Evolutionary conservation across 495 filamentous ascomycete genomes (phyloP), one percentile per base, ranked within the genome.

Genomic region (Parachaetomium inaequale): DNA sequence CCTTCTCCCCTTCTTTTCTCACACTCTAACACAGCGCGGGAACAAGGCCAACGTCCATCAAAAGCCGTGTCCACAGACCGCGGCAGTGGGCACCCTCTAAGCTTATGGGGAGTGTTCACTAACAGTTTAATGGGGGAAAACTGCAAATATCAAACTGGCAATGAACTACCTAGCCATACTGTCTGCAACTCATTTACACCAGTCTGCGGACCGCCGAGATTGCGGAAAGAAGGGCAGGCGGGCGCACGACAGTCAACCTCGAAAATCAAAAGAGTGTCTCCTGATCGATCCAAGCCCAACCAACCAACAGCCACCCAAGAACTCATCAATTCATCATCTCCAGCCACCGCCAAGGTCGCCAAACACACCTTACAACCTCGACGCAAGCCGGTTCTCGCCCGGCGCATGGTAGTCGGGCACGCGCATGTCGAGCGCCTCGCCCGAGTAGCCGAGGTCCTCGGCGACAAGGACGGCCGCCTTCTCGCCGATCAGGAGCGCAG

Each of bases 401-500:
- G 84, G 83, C 1, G 83, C 84, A 62, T 87, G 74, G 64, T 88
- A 87, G 10, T 74, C 81, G 4, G 80, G 79, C 7, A 93, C 87
- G 69, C 85, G 85, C 89, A 94, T 93, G 59, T 90, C 83, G 59
- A 94, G 77, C 45, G 83, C 88, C 46, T 80, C 78, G 19, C 89
- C 89, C 26, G 82, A 85, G 72, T 92, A 92, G 4, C 89, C 90
- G 23, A 92, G 77, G 64, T 92, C 87, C 72, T 91, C 88, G 4
- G 84, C 88, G n/a, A 84, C 76, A 1, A 92, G 78, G 61, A 87
- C 74, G 0, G 88, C 87, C 25, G 82, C 85, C 75, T 94, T 94
- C 78, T 94, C 89, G n/a, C 89, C 90, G 58, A 94, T 92, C 7
- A 91, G 77, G 12, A 93, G 81, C 26, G 90, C 89, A 15, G 88